Base-by-base conservation (phyloP, 129 eudicot genomes). In the Silybum marianum region DNA sequence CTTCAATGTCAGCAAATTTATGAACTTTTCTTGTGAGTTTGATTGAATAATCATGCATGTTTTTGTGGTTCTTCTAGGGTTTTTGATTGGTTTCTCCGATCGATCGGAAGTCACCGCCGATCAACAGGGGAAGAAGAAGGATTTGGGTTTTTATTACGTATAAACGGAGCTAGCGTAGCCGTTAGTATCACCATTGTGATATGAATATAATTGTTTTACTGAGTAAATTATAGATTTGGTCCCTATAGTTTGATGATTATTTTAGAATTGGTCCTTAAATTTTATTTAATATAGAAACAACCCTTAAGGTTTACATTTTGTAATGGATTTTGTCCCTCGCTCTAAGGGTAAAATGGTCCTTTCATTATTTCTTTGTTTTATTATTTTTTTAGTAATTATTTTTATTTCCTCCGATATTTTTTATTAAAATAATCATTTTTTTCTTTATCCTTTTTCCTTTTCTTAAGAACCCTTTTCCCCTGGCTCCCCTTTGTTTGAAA, bases 1-100 rank as follows among this genome's bases (percentile, higher is more conserved):
- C 38, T 82, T 82, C 77, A 51, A 40, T 34, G 75, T 81, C 69
- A 23, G 67, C 36, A 32, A 30, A 58, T 6, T 18, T 58, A 3
- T 58, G 66, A 58, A n/a, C 23, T 58, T 58, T 58, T 21, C 0
- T 58, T 58, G 66, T 58, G 23, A 58, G 23, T 18, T 14, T 58
- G 66, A 58, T 58, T 58, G 66, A 58, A 58, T 58, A 58, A 58
- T 58, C 23, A 2, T 58, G 66, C 66, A 58, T 58, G n/a, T 10
- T 48, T 58, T 54, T 58, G 23, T 58, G 24, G 23, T 58, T n/a
- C 3, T 58, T 58, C 66, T 58, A 18, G 23, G 66, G 66, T n/a
- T 58, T 58, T 54, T 7, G 4, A 18, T 58, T 19, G 66, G 2
- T 58, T 58, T 58, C 2, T 58, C 66, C 66, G 66, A 58, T 58